Conservation (phyloP, 306 rosid genomes). For the Rosa rugosa region DNA sequence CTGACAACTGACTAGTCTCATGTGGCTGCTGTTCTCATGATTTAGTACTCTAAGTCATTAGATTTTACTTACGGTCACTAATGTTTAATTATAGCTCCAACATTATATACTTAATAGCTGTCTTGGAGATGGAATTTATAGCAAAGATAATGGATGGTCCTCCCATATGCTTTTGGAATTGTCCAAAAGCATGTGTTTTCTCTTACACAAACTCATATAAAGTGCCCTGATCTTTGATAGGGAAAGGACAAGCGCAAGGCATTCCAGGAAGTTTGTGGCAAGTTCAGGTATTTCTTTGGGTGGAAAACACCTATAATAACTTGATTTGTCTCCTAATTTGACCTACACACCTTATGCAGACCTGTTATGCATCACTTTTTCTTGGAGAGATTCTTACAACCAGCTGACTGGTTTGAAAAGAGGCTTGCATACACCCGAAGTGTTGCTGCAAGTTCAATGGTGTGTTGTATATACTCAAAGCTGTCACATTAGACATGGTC, state of each 20-base stretch:
- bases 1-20: not conserved
- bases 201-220: not conserved
- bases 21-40: not conserved
- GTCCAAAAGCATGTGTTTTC: not conserved
- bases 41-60: not conserved
- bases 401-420: conserved; percentile 96
- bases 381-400: conserved; percentile 89
- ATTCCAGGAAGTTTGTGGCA: conserved; percentile 66
- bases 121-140: not conserved
- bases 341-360: conserved; percentile 45
- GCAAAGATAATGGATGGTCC: not conserved
- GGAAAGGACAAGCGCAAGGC: conserved; percentile 94
- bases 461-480: conserved; percentile 34
- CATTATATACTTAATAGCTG: not conserved
- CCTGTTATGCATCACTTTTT: conserved; percentile 97
- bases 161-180: not conserved
- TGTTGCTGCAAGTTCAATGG: conserved; percentile 98
- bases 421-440: conserved; percentile 87
- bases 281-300: conserved; percentile 42
- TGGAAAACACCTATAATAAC: conserved; percentile 11
- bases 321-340: conserved; percentile 11
- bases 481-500: not conserved
- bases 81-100: not conserved
- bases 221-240: conserved; percentile 37
- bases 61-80: not conserved